phyloP scores from a whole-genome alignment of 306 rosid species.

The Citrullus amarus region DNA sequence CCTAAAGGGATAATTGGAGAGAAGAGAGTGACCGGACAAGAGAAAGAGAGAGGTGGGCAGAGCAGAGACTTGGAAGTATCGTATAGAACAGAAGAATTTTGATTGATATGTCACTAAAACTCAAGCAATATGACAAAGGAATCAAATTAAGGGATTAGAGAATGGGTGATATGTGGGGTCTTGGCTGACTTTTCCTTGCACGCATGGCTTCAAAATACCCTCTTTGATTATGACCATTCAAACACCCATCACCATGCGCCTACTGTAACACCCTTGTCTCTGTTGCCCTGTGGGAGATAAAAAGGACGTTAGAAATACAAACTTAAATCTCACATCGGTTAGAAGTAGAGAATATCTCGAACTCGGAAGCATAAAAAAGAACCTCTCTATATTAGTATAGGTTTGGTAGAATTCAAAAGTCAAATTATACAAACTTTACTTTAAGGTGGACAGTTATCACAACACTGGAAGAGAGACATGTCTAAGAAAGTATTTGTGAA shows the following conservation, averaged over 20 bases:
- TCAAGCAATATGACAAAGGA: slow-evolving; percentile 8
- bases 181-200: slow-evolving; percentile 19
- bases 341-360: not conserved
- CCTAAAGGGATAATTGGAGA: not conserved
- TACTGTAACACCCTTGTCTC: not conserved
- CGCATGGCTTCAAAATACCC: slow-evolving; percentile 24
- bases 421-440: not conserved
- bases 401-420: not conserved
- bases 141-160: slow-evolving; percentile 20
- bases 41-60: slow-evolving; percentile 1
- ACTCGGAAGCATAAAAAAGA: not conserved
- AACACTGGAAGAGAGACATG: no score
- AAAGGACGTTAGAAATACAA: not conserved
- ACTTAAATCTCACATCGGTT: not conserved
- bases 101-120: slow-evolving; percentile 9
- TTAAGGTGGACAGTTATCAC: not conserved
- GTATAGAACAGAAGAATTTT: not conserved
- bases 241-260: slow-evolving; percentile 3
- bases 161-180: slow-evolving; percentile 27
- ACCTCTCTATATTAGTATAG: not conserved
- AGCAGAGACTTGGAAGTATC: slow-evolving; percentile 3
- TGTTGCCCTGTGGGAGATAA: not conserved
- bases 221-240: slow-evolving; percentile 29
- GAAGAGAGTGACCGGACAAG: not conserved
- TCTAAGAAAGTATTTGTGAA: not conserved